These are phyloP conservation scores for Striga hermonthica DNA, from an alignment of 305 asterid species.

Conservation along the genomic window DNA sequence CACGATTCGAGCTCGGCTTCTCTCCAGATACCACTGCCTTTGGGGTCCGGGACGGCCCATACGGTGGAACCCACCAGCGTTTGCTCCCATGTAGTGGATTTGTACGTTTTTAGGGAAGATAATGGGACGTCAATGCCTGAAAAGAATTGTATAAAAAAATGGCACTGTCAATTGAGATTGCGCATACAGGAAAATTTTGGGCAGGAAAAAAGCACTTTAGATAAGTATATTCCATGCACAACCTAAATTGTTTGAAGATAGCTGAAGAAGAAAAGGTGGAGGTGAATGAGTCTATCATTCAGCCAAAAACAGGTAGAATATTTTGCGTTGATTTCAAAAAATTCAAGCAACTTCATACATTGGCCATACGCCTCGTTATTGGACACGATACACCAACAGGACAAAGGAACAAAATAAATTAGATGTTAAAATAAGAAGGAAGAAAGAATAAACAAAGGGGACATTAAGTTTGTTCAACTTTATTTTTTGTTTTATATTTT, in stretches of 20 bases:
- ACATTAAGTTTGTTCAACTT: constrained; percentile 4
- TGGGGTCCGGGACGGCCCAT: constrained; percentile 61
- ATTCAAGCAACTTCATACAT: too few species aligned
- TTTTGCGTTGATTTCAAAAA: too few species aligned
- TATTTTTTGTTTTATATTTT: constrained; percentile 12
- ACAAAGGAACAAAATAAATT: constrained; percentile 8
- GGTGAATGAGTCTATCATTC: not conserved
- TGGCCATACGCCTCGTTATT: constrained; percentile 10
- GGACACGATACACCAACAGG: constrained; percentile 20
- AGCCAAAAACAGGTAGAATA: not conserved
- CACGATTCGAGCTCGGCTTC: constrained; percentile 85
- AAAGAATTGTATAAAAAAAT: constrained; percentile 23
- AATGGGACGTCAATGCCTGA: constrained; percentile 70
- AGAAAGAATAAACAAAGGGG: not conserved
- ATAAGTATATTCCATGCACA: not conserved
- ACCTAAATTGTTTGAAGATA: constrained; percentile 18
- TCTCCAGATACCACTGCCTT: constrained; percentile 64
- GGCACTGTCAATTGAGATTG: too few species aligned
- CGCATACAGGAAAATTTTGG: not conserved
- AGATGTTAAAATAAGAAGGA: constrained; percentile 16
- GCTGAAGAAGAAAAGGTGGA: constrained; percentile 23
- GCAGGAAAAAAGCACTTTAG: too few species aligned
- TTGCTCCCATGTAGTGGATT: constrained; percentile 68
- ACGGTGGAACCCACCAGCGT: constrained; percentile 78
- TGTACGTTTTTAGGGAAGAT: constrained; percentile 62